A percentile compares a stretch with the other conserved stretches of the same genome.
These are phyloP conservation scores for Phellopilus nigrolimitatus DNA, from an alignment of 1,284 basidiomycete genomes.

Conservation along the genomic window DNA sequence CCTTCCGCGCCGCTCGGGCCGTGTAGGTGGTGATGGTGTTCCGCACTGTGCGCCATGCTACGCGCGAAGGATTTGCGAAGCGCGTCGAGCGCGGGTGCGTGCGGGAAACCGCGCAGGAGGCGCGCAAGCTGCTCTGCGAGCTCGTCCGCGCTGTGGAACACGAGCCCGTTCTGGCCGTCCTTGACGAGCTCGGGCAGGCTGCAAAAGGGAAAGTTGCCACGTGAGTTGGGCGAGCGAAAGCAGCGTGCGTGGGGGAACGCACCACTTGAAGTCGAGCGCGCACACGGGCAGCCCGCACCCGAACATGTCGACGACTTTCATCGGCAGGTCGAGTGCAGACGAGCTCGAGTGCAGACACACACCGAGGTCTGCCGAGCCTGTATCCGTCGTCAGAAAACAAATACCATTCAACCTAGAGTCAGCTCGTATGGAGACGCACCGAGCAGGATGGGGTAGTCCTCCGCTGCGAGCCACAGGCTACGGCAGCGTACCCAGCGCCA, in stretches of 20 bases:
- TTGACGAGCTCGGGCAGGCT: constrained; percentile 87
- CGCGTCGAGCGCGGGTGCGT: constrained; percentile 41
- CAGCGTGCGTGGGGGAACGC: constrained; percentile 23
- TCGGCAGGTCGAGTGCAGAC: constrained; percentile 89
- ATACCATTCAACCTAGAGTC: constrained; percentile 12
- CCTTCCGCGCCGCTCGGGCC: constrained; percentile 24
- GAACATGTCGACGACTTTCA: constrained; percentile 99
- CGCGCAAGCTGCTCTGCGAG: constrained; percentile 70
- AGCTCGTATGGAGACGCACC: constrained; percentile 42
- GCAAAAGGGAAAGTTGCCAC: constrained; percentile 15
- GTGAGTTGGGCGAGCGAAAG: neutral
- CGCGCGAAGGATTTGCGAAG: constrained; percentile 44
- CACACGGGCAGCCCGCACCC: constrained; percentile 93
- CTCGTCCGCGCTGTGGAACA: constrained; percentile 69
- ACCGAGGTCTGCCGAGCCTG: constrained; percentile 89
- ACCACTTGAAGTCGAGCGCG: constrained; percentile 86
- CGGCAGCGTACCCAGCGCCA: constrained; percentile 85
- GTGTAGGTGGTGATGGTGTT: constrained; percentile 10
- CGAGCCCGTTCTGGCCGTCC: constrained; percentile 75
- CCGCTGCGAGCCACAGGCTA: constrained; percentile 83
- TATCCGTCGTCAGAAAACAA: constrained; percentile 3
- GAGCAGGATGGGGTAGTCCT: constrained; percentile 82
- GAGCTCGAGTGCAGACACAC: constrained; percentile 89
- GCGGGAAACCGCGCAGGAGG: constrained; percentile 59
- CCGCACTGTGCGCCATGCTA: constrained; percentile 2